phyloP scores from a whole-genome alignment of 345 rosid species.

The Ricinus communis region DNA sequence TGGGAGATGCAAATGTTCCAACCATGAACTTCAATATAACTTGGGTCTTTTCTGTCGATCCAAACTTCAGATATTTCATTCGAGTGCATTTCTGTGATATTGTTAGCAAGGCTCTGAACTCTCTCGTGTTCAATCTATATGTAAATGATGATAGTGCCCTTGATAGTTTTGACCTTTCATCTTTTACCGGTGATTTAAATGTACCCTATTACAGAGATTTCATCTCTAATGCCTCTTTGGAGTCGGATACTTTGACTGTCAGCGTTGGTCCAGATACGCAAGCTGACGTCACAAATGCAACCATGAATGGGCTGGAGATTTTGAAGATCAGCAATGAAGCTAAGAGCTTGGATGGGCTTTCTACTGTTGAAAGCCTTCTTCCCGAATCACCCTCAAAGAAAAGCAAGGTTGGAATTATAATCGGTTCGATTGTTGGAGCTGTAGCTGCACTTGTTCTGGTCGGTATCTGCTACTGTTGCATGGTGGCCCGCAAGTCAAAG shows the following conservation, averaged over 20 bases:
- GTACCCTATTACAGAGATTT: constrained; percentile 81
- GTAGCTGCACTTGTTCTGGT: constrained; percentile 39
- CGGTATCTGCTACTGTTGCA: constrained; percentile 63
- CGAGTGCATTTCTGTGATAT: constrained; percentile 93
- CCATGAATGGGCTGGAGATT: constrained; percentile 88
- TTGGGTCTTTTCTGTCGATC: constrained; percentile 76
- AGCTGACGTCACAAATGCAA: constrained; percentile 59
- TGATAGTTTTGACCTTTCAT: constrained; percentile 73
- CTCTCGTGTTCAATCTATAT: constrained; percentile 74
- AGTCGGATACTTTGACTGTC: constrained; percentile 59
- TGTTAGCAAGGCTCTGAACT: constrained; percentile 64
- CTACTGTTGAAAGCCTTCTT: constrained; percentile 55
- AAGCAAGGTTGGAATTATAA: constrained; percentile 35
- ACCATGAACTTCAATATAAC: constrained; percentile 74
- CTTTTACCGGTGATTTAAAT: constrained; percentile 43
- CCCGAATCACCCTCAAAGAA: constrained; percentile 50
- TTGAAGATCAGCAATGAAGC: constrained; percentile 79
- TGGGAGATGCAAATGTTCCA: constrained; percentile 81
- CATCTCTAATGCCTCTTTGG: constrained; percentile 59
- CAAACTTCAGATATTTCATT: constrained; percentile 72
- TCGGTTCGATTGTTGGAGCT: constrained; percentile 55
- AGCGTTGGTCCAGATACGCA: constrained; percentile 80
- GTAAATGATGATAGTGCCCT: constrained; percentile 71
- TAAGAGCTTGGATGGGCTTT: constrained; percentile 66
- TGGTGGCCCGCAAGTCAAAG: constrained; percentile 50